Evolutionary conservation across 768 basidiomycete species (phyloP), one percentile per base, ranked within the genome.

Genomic region (Leccinellum luteum): DNA sequence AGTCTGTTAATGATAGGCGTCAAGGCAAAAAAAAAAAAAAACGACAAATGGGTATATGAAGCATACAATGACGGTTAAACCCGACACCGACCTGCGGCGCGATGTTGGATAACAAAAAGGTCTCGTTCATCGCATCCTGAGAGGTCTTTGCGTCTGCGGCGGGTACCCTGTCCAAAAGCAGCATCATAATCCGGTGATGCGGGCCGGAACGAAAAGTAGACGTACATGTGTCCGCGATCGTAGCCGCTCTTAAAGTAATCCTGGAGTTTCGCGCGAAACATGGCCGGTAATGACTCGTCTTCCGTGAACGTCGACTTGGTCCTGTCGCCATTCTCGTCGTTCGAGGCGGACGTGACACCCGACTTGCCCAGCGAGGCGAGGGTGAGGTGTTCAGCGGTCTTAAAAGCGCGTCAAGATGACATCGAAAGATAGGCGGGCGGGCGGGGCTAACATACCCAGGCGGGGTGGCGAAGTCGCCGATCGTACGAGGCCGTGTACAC

Each of bases 61-160:
- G 45, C 63, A 59, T 65, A 94, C 95, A 99, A 69, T 98, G 94
- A 54, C 97, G 81, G 69, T 98, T 99, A 79, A 98, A 99, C 0
- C 96, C 97, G 41, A 84, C 92, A 1, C 97, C 97, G 25, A 99
- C 94, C 80, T 99, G 97, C 44, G 97, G 97, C 5, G 97, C 96
- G 52, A 99, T 97, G 67, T 99, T 99, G 0, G 92, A 87, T 47
- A 99, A 75, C 34, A 92, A 76, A 73, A 99, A 99, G 0, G 96
- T 99, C 74, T 99, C 94, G 69, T 98, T 73, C 96, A 98, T 98
- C 10, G 96, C 96, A 55, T 82, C 81, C 80, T 95, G 94, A 15
- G 91, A 93, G 31, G 77, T 74, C 70, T 95, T 98, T 8, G 94
- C 95, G 73, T 99, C 97, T 30, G 96, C 96, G 19, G 96, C 96